Base-by-base conservation (phyloP, 129 eudicot species). In the Ambrosia trifida region DNA sequence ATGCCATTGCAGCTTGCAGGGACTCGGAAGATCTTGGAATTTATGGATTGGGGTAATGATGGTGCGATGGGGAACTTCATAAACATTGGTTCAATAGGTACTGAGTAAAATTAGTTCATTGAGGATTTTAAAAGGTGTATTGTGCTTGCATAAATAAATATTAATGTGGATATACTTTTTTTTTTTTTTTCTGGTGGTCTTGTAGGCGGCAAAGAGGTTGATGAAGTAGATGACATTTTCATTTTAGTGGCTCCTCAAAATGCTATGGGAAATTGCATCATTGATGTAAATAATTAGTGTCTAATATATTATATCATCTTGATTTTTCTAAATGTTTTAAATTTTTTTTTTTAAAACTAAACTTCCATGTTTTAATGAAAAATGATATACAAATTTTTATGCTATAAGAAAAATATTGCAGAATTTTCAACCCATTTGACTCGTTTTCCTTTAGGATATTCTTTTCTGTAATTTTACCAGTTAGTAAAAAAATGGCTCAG, bases 1-100 rank as follows among this genome's bases (percentile, higher is more conserved):
- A 95, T 90, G 79, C 99, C 97, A n/a, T 74, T 95, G 80, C 99
- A 95, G 80, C 93, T 95, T 60, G 97, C 99, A 69, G 99, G 99
- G 69, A 90, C 83, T 67, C 83, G 97, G 40, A 85, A 90, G 72
- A 95, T 95, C 66, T 81, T 90, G 88, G 99, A 95, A 76, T 90
- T 56, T 80, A 95, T 95, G 99, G 99, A 95, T 74, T 95, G 99
- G 99, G 99, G 99, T 80, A 86, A 76, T 51, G 91, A 90, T 83
- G 99, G 85, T 77, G 96, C 96, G 35, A 80, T 73, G 85, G 99
- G 94, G 66, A 90, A 81, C 71, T 95, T 95, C 63, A 77, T 95
- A 82, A 90, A 80, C 56, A 76, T 95, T 54, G 99, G 99, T 44
- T 72, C 99, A 32, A 88, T 95, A 86, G 99, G 99, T 94, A 87